Conservation (phyloP, 2,329 filamentous ascomycete genomes). For the Macrophomina phaseolina region DNA sequence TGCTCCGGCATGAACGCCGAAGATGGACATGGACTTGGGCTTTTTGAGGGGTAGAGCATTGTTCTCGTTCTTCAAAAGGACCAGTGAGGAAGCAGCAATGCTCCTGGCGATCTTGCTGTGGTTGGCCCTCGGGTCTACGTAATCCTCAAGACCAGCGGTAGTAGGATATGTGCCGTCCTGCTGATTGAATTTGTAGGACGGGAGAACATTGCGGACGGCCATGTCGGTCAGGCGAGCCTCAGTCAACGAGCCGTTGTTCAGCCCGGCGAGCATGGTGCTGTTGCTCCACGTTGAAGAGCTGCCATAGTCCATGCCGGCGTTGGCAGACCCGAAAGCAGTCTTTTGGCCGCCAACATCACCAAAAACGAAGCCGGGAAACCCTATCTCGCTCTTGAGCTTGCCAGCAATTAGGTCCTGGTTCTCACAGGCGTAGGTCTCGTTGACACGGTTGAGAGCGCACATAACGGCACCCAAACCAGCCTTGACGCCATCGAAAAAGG, state of each 20-base stretch:
- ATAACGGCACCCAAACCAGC: slow-evolving; percentile 77
- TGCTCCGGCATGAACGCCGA: slow-evolving; percentile 56
- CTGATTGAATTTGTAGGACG: slow-evolving; percentile 53
- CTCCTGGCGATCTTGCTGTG: slow-evolving; percentile 46
- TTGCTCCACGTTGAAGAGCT: slow-evolving; percentile 14
- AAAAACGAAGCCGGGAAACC: slow-evolving; percentile 39
- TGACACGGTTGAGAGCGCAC: slow-evolving; percentile 69
- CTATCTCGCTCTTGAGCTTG: slow-evolving; percentile 56
- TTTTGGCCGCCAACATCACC: slow-evolving; percentile 38
- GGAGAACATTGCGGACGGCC: slow-evolving; percentile 53
- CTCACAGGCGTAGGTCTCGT: slow-evolving; percentile 52
- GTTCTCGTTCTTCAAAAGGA: slow-evolving; percentile 57
- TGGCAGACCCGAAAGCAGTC: slow-evolving; percentile 36
- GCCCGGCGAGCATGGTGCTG: slow-evolving; percentile 44
- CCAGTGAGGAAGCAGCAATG: slow-evolving; percentile 48
- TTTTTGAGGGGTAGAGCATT: slow-evolving; percentile 59
- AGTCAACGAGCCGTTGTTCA: slow-evolving; percentile 49
- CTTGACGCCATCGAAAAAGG: slow-evolving; percentile 75
- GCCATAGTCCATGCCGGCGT: slow-evolving; percentile 36
- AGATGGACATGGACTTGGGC: slow-evolving; percentile 55
- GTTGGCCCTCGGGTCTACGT: slow-evolving; percentile 39
- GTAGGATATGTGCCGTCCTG: slow-evolving; percentile 50
- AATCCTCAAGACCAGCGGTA: slow-evolving; percentile 36
- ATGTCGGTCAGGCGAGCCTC: slow-evolving; percentile 53
- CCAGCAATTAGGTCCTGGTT: slow-evolving; percentile 54